Base-by-base conservation (phyloP, 176 grass and related monocot species). In the Eleusine indica region DNA sequence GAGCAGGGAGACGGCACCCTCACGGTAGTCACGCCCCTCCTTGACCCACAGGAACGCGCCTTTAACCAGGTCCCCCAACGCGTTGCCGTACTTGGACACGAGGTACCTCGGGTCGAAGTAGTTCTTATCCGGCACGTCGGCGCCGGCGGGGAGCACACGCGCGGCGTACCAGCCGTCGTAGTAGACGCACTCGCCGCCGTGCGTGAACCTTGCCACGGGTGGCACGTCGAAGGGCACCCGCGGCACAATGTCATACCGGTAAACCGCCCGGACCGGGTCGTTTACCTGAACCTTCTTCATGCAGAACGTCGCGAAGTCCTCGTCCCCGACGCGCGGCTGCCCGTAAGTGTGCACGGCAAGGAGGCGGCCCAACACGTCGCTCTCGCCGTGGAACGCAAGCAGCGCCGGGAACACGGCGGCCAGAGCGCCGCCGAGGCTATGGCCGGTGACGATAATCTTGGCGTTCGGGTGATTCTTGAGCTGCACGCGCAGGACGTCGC, bases 361-460 rank as follows among this genome's bases (percentile, higher is more conserved):
- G n/a, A 94, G 14, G 3, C 80, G 48, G 68, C 41, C 56, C 3
- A 94, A 54, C 56, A 97, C 1, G 68, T 91, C 95, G 0, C 2
- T 0, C 68, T 97, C 81, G 18, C 66, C 39, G 46, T 97, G 95
- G 74, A 89, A 7, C 8, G 85, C 76, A 0, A 97, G 88, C 1
- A 94, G 57, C 28, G 90, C 84, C 7, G 92, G 95, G 77, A 97
- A 94, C 37, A 94, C 4, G 30, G 83, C 66, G 21, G 92, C 92
- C 2, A 97, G 90, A 13, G 95, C 95, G 42, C 88, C 95, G 19
- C 95, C 95, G 32, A 97, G 83, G 90, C 95, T 94, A 76, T 97
- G 95, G 3, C 95, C 95, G 6, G 95, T 97, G 11, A 97, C 40
- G 0, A 97, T 18, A 2, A 97, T 68, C 47, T 52, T 66, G 11